Evolutionary conservation across 1,139 yeast species (phyloP).

Genomic region (Kurtzmaniella quercitrusa): DNA sequence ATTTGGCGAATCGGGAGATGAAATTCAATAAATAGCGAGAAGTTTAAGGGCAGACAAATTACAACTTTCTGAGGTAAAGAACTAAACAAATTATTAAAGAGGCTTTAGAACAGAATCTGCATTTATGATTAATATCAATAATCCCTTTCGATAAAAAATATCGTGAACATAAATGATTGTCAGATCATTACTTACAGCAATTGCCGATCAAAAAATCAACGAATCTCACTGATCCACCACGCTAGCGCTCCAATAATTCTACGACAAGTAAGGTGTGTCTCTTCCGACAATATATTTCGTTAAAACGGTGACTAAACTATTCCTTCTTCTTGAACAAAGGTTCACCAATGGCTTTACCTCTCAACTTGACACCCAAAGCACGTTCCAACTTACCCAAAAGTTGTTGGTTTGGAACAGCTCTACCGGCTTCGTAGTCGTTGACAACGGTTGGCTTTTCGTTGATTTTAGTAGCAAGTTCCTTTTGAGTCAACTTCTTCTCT

Average conservation of each 20-base stretch:
- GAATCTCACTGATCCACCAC: too few relatives aligned
- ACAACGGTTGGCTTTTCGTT: conserved; percentile 95
- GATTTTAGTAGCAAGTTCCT: conserved; percentile 91
- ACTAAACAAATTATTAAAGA: too few relatives aligned
- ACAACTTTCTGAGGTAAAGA: too few relatives aligned
- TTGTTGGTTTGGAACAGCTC: conserved; percentile 97
- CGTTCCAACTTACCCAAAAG: conserved; percentile 88
- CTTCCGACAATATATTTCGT: background rate
- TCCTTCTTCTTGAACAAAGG: conserved; percentile 78
- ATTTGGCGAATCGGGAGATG: background rate
- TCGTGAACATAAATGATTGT: too few relatives aligned
- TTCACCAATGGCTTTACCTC: conserved; percentile 94
- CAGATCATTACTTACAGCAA: too few relatives aligned
- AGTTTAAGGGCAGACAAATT: too few relatives aligned
- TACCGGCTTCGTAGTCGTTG: conserved; percentile 95
- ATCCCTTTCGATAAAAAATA: too few relatives aligned
- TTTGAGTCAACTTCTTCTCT: conserved; percentile 87
- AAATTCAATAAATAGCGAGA: background rate
- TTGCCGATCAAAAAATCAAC: too few relatives aligned
- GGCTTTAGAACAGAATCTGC: too few relatives aligned
- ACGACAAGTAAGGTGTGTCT: background rate
- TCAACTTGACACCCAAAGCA: conserved; percentile 87
- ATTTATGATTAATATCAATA: too few relatives aligned
- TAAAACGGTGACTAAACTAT: conserved; percentile 19
- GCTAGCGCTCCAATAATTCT: too few relatives aligned